phyloP scores from a whole-genome alignment of 2,329 filamentous ascomycete genomes.

The Pseudogymnoascus sp. region DNA sequence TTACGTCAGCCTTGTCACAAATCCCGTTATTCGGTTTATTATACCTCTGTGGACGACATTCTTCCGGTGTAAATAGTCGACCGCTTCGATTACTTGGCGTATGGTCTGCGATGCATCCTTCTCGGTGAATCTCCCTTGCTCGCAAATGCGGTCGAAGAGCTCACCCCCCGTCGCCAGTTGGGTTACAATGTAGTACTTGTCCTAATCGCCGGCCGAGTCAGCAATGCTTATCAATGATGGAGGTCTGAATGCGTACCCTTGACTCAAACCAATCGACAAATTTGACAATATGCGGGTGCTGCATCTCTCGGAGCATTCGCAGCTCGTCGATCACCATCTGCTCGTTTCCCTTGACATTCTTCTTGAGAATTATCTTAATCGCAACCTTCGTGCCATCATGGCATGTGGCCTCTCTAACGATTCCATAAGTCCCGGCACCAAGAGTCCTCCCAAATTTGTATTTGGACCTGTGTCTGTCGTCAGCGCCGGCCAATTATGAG shows the following conservation, averaged over 20 bases:
- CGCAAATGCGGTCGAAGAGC: conserved; percentile 95
- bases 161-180: conserved; percentile 93
- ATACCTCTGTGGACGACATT: conserved; percentile 92
- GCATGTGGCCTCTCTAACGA: conserved; percentile 89
- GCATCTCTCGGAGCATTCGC: conserved; percentile 80
- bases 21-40: neutral
- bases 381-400: conserved; percentile 82
- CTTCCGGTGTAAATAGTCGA: conserved; percentile 88
- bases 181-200: conserved; percentile 99
- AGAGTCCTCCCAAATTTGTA: conserved; percentile 91
- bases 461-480: conserved; percentile 51
- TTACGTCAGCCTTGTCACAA: neutral
- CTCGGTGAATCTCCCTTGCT: conserved; percentile 96
- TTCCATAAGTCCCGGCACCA: conserved; percentile 95
- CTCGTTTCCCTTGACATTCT: conserved; percentile 97
- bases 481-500: conserved; percentile 13
- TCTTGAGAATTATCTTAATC: conserved; percentile 98
- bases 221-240: neutral
- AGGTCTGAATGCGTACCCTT: conserved; percentile 50
- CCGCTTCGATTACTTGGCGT: conserved; percentile 83
- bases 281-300: conserved; percentile 91
- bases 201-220: conserved; percentile 42
- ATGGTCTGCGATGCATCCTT: conserved; percentile 91
- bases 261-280: conserved; percentile 99
- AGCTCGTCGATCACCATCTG: conserved; percentile 98